Conservation (phyloP, 1,284 basidiomycete genomes). For the Ganoderma leucocontextum region DNA sequence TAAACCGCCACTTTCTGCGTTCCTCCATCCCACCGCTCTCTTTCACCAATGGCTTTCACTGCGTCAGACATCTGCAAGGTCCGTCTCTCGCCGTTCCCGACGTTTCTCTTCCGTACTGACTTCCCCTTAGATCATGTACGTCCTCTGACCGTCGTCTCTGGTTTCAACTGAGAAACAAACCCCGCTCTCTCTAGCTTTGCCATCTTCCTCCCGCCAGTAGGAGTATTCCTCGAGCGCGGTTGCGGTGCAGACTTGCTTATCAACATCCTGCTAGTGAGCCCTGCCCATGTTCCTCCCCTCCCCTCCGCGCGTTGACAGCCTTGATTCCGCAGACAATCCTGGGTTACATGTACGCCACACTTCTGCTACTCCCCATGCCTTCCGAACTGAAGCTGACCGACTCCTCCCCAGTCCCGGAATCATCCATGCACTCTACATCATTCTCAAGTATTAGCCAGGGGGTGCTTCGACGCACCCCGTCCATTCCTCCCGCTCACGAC, state of each 20-base stretch:
- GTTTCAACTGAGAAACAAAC: neutral
- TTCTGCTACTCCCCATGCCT: constrained; percentile 17
- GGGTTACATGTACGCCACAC: constrained; percentile 66
- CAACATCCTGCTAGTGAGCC: constrained; percentile 66
- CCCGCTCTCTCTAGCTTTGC: constrained; percentile 55
- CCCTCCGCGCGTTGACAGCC: constrained; percentile 9
- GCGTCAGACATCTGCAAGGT: constrained; percentile 81
- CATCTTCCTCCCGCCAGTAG: constrained; percentile 79
- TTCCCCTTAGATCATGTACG: constrained; percentile 5
- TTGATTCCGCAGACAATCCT: constrained; percentile 56
- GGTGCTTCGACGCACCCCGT: constrained; percentile 7
- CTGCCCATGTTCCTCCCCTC: neutral
- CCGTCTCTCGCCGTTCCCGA: constrained; percentile 25
- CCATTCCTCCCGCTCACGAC: constrained; percentile 18
- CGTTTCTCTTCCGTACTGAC: neutral
- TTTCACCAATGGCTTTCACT: constrained; percentile 73
- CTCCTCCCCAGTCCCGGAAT: constrained; percentile 66
- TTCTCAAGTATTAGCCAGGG: constrained; percentile 58
- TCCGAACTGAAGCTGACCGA: constrained; percentile 32
- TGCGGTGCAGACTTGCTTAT: constrained; percentile 76
- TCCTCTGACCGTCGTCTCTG: constrained; percentile 11
- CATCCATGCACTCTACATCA: constrained; percentile 82
- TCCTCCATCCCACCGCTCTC: constrained; percentile 24
- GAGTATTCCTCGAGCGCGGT: constrained; percentile 83
- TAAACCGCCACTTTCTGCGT: constrained; percentile 21